phyloP scores from a whole-genome alignment of 306 rosid genomes.

The Potentilla sterilis region DNA sequence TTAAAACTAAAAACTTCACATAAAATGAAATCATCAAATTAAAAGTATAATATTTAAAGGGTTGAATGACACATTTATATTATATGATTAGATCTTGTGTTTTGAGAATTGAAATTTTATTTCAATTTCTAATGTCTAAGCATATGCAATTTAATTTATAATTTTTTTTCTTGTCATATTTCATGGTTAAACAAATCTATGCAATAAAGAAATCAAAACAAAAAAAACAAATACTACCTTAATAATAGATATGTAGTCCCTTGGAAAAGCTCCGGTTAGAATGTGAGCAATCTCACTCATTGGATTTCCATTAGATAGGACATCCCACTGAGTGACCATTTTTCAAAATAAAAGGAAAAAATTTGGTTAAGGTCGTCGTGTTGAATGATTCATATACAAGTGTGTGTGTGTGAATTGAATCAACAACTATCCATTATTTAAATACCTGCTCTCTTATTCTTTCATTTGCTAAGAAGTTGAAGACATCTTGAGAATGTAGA shows the following conservation, averaged over 20 bases:
- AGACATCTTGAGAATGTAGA: constrained; percentile 29
- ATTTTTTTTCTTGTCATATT: neutral
- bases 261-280: constrained; percentile 45
- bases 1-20: neutral
- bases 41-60: neutral
- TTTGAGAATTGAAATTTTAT: neutral
- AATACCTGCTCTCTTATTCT: constrained; percentile 50
- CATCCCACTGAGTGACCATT: constrained; percentile 61
- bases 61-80: neutral
- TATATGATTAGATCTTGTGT: neutral
- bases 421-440: neutral
- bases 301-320: constrained; percentile 36
- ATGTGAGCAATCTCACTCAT: constrained; percentile 45
- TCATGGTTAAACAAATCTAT: neutral
- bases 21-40: neutral
- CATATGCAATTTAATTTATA: neutral
- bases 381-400: neutral
- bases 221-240: constrained; percentile 33
- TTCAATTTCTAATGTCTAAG: neutral
- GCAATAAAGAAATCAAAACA: neutral
- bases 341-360: neutral
- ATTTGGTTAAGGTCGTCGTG: neutral
- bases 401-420: neutral
- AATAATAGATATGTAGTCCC: constrained; percentile 46
- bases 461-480: constrained; percentile 44